Conservation (phyloP, 2,329 filamentous ascomycete species). For the Monilinia aucupariae region DNA sequence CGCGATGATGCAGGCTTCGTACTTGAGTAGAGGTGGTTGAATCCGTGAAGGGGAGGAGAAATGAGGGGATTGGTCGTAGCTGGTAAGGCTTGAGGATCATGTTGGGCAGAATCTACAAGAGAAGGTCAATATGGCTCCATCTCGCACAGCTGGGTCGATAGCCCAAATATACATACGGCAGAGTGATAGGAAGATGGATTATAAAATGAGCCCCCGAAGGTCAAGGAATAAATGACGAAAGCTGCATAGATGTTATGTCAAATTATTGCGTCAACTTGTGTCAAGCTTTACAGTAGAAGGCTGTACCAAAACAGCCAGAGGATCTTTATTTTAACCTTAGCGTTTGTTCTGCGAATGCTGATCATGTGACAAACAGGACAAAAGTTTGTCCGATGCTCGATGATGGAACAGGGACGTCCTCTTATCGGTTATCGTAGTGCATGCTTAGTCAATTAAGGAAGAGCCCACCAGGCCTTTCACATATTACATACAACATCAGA, state of each 20-base stretch:
- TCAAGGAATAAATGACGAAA: constrained; percentile 4
- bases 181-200: neutral
- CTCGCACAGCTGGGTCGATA: neutral
- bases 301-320: neutral
- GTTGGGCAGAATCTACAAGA: constrained; percentile 17
- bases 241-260: neutral
- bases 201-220: neutral
- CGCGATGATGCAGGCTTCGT: constrained; percentile 39
- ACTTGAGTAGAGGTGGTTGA: constrained; percentile 30
- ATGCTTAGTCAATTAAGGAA: neutral
- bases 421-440: constrained; percentile 3
- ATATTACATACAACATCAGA: neutral
- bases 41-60: constrained; percentile 32
- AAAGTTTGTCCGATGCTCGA: neutral
- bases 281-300: neutral
- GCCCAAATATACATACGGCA: neutral
- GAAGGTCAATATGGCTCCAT: constrained; percentile 9
- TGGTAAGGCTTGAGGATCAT: constrained; percentile 31
- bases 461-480: too few relatives aligned
- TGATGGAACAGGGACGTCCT: too few relatives aligned
- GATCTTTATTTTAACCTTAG: constrained; percentile 9
- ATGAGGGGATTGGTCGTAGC: constrained; percentile 32
- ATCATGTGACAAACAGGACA: neutral
- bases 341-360: neutral
- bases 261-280: neutral